Percentiles rank a stretch among this genome's conserved stretches.
These are phyloP conservation scores for Osmozyma mogii DNA, from an alignment of 805 yeast genomes.

Conservation along the genomic window DNA sequence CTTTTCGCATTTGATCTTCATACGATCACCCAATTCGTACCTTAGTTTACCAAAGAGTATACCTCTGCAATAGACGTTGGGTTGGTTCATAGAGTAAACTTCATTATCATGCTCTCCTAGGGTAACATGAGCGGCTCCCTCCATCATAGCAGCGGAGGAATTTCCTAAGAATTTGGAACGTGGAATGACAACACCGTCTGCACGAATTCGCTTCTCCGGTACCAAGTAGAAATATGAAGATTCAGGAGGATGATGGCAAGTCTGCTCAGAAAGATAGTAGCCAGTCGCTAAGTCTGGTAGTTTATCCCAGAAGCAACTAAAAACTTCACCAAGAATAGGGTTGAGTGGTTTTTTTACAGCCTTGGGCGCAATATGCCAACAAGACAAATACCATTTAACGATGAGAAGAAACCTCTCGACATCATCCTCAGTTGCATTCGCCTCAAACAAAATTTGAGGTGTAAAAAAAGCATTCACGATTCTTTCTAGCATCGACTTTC, in stretches of 20 bases:
- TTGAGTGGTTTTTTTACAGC: constrained; percentile 97
- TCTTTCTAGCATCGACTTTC: constrained; percentile 93
- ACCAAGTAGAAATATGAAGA: constrained; percentile 84
- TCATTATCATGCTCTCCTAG: constrained; percentile 63
- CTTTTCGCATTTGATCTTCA: constrained; percentile 60
- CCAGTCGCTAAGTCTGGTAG: constrained; percentile 61
- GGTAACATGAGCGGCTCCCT: constrained; percentile 70
- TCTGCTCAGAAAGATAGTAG: constrained; percentile 86
- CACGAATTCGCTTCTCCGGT: constrained; percentile 74
- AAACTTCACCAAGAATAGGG: constrained; percentile 89
- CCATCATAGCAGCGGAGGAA: constrained; percentile 96
- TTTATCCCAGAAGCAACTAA: constrained; percentile 87
- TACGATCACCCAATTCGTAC: constrained; percentile 88
- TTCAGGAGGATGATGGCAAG: constrained; percentile 98
- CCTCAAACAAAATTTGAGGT: constrained; percentile 67
- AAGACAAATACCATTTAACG: constrained; percentile 84
- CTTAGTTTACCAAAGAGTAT: constrained; percentile 84
- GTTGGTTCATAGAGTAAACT: constrained; percentile 80
- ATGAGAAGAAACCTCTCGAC: constrained; percentile 65
- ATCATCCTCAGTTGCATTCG: constrained; percentile 52
- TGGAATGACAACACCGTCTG: constrained; percentile 86
- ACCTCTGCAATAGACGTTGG: constrained; percentile 92
- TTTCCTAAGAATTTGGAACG: constrained; percentile 86
- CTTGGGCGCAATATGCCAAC: constrained; percentile 98
- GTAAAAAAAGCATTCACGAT: constrained; percentile 81